Evolutionary conservation across 495 filamentous ascomycete genomes (phyloP).

Genomic region (Penicillium maclennaniae): DNA sequence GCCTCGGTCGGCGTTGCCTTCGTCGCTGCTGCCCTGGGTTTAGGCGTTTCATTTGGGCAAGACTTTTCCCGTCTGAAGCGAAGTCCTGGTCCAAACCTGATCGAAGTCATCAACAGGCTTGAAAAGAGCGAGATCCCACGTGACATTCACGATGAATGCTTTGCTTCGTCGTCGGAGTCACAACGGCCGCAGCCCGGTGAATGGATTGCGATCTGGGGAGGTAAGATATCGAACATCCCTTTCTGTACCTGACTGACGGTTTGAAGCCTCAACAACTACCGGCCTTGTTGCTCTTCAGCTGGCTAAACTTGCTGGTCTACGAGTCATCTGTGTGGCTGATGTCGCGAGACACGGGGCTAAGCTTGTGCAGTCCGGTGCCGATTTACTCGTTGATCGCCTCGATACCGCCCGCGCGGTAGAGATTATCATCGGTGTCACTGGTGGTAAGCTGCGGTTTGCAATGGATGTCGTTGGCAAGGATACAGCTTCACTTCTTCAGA

Average conservation of each 20-base stretch:
- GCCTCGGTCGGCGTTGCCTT: conserved; percentile 63
- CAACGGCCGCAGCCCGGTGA: conserved; percentile 51
- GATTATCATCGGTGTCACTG: conserved; percentile 54
- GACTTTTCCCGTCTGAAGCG: conserved; percentile 43
- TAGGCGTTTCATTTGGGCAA: conserved; percentile 60
- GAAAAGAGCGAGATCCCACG: conserved; percentile 37
- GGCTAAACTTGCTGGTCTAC: conserved; percentile 55
- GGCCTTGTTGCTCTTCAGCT: conserved; percentile 58
- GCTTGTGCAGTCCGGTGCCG: conserved; percentile 48
- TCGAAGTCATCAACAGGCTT: conserved; percentile 36
- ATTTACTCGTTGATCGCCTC: conserved; percentile 60
- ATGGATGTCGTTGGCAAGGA: conserved; percentile 61
- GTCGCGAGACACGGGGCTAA: conserved; percentile 56
- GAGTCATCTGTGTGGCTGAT: conserved; percentile 57
- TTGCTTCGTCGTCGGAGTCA: conserved; percentile 36
- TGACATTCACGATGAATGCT: conserved; percentile 54
- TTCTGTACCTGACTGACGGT: not conserved
- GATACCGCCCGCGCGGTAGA: conserved; percentile 55
- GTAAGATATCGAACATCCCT: conserved; percentile 30
- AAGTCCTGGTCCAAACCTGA: conserved; percentile 51
- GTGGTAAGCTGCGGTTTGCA: conserved; percentile 54
- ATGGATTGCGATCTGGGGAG: conserved; percentile 69
- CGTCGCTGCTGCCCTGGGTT: conserved; percentile 53
- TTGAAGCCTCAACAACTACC: conserved; percentile 54
- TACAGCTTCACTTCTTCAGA: conserved; percentile 48